Evolutionary conservation across 2,329 filamentous ascomycete species (phyloP).

Genomic region (Neonectria coccinea): DNA sequence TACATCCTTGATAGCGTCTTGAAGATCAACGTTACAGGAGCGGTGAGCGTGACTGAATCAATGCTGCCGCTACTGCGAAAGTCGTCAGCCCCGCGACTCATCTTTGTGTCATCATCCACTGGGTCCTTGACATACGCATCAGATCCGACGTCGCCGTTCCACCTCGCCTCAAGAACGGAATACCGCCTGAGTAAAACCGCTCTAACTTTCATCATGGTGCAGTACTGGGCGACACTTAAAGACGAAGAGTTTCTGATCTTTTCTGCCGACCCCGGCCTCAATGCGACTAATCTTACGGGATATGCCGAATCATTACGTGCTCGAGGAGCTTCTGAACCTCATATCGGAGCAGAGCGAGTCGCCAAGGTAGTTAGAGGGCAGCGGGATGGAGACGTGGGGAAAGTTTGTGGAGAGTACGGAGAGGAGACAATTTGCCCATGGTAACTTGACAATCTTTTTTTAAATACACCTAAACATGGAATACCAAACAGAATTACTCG

Average conservation of each 20-base stretch:
- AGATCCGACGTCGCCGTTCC: constrained; percentile 6
- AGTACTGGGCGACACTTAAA: constrained; percentile 20
- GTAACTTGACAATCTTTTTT: constrained; percentile 1
- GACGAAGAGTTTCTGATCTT: constrained; percentile 16
- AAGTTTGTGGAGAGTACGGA: constrained; percentile 20
- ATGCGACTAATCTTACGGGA: constrained; percentile 19
- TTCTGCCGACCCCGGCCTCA: constrained; percentile 23
- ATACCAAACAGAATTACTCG: neutral
- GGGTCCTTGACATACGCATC: constrained; percentile 18
- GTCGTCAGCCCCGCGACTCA: constrained; percentile 8
- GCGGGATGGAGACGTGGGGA: constrained; percentile 16
- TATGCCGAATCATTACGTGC: constrained; percentile 14
- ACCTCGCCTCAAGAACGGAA: constrained; percentile 16
- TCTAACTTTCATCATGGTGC: constrained; percentile 25
- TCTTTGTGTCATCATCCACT: constrained; percentile 21
- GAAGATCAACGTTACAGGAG: constrained; percentile 16
- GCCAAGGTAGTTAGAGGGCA: constrained; percentile 25
- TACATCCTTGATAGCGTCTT: neutral
- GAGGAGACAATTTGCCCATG: constrained; percentile 13
- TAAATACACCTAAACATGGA: neutral
- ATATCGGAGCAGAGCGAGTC: constrained; percentile 20
- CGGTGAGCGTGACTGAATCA: constrained; percentile 21
- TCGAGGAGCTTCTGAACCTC: constrained; percentile 19
- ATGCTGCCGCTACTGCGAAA: constrained; percentile 19
- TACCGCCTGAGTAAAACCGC: constrained; percentile 25